Base-by-base conservation (phyloP, 192 early-diverging fungal species). In the Gamsiella multidivaricata region DNA sequence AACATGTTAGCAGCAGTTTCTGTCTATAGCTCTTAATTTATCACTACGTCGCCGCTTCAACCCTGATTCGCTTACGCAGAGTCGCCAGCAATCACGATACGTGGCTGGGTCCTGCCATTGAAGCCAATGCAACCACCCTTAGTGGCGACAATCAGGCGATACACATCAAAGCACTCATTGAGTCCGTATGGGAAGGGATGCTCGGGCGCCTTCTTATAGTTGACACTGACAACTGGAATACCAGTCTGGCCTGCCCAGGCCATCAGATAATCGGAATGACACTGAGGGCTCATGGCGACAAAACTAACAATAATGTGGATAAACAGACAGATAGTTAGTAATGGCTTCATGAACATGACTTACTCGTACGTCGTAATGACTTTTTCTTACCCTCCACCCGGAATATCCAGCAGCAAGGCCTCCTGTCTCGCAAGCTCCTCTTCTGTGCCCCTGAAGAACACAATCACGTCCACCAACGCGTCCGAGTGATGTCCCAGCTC, bases 191-290 rank as follows among this genome's bases (percentile, higher is more conserved):
- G 97, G 68, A 94, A 99, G n/a, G 97, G 97, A 54, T 88, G 88
- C 80, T 97, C 97, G 36, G 96, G 97, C 8, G 95, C 94, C 79
- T 98, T 98, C 54, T 92, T 94, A 59, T 98, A 98, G 66, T 98
- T 89, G 46, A 98, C 83, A 56, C 89, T 89, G 31, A 95, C 70
- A 12, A 98, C 88, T 2, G 94, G 91, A 0, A 93, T 69, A 11
- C 83, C 81, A 2, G 91, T 92, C 36, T 83, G 81, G 23, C 84
- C 82, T n/a, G 96, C 94, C 93, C 93, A 97, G 2, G 80, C 80
- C 29, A 92, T 87, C 41, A 95, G 61, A 64, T 95, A 92, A 59
- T 96, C 94, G 57, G 93, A 91, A 50, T 98, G 97, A 58, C 92
- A 91, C 15, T 79, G 81, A 25, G 97, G 97, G 12, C 87, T 86